phyloP scores from a whole-genome alignment of 1,284 basidiomycete species.

The Pterula multifida region DNA sequence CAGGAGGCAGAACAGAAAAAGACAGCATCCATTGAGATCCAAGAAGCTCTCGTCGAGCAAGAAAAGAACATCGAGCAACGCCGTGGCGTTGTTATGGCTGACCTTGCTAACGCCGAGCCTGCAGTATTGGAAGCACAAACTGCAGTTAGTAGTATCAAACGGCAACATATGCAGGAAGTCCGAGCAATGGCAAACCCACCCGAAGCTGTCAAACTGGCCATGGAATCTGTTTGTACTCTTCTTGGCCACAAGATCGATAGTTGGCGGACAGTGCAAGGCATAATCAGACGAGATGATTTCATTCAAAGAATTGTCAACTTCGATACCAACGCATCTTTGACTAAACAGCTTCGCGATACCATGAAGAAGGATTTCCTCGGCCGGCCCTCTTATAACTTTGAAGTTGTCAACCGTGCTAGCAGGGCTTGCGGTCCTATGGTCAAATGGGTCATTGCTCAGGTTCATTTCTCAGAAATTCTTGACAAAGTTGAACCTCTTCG shows the following conservation, averaged over 20 bases:
- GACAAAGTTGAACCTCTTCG: conserved; percentile 96
- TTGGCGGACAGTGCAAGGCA: conserved; percentile 94
- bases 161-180: conserved; percentile 95
- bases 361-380: conserved; percentile 94
- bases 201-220: conserved; percentile 93
- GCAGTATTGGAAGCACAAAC: conserved; percentile 92
- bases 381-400: conserved; percentile 89
- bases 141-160: conserved; percentile 95
- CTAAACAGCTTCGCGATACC: conserved; percentile 75
- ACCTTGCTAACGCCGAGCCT: conserved; percentile 96
- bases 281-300: conserved; percentile 96
- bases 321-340: conserved; percentile 88
- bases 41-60: conserved; percentile 85
- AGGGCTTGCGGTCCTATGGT: conserved; percentile 97
- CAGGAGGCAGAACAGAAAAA: conserved; percentile 99
- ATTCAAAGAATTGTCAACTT: conserved; percentile 96
- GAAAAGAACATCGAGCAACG: conserved; percentile 86
- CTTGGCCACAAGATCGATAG: conserved; percentile 96
- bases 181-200: conserved; percentile 98
- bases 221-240: conserved; percentile 97
- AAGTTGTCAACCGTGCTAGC: conserved; percentile 90
- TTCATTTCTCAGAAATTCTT: conserved; percentile 94
- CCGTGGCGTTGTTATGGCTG: conserved; percentile 81
- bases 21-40: conserved; percentile 90
- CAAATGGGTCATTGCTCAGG: conserved; percentile 97